phyloP scores from a whole-genome alignment of 208 protist genomes.

The Acanthamoeba sp. region DNA sequence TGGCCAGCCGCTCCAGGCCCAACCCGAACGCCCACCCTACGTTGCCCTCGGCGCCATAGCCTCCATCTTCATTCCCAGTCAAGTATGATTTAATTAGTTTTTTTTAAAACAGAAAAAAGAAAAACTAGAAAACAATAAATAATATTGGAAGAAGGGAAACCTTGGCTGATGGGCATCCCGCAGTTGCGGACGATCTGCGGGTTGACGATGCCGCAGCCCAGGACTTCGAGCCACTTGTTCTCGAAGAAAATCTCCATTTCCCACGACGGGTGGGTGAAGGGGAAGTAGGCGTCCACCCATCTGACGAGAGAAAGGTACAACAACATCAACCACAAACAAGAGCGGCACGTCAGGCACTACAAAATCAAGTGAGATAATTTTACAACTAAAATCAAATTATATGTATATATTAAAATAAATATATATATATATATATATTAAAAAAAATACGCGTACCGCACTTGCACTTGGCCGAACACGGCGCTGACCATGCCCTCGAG shows the following conservation, averaged over 20 bases:
- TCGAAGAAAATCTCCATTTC: conserved; percentile 93
- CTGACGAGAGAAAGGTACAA: not conserved
- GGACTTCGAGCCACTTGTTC: conserved; percentile 92
- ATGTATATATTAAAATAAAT: too few relatives aligned
- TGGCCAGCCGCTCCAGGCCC: conserved; percentile 93
- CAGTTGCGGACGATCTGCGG: conserved; percentile 84
- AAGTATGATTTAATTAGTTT: too few relatives aligned
- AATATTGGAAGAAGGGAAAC: not conserved
- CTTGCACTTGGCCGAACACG: conserved; percentile 70
- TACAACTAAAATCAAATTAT: too few relatives aligned
- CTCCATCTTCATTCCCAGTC: too few relatives aligned
- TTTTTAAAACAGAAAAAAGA: too few relatives aligned
- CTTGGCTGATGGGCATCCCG: conserved; percentile 45
- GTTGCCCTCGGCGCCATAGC: not conserved
- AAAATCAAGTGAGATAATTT: too few relatives aligned
- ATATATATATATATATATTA: too few relatives aligned
- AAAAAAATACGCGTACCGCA: too few relatives aligned
- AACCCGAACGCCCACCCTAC: conserved; percentile 88
- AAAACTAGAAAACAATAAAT: not conserved
- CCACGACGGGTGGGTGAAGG: conserved; percentile 92
- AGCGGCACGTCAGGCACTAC: too few relatives aligned
- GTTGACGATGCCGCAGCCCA: conserved; percentile 91
- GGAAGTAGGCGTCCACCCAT: conserved; percentile 93
- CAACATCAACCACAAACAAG: not conserved
- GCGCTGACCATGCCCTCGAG: conserved; percentile 84